Conservation (phyloP, 2,329 filamentous ascomycete genomes). For the Sporothrix inflata region DNA sequence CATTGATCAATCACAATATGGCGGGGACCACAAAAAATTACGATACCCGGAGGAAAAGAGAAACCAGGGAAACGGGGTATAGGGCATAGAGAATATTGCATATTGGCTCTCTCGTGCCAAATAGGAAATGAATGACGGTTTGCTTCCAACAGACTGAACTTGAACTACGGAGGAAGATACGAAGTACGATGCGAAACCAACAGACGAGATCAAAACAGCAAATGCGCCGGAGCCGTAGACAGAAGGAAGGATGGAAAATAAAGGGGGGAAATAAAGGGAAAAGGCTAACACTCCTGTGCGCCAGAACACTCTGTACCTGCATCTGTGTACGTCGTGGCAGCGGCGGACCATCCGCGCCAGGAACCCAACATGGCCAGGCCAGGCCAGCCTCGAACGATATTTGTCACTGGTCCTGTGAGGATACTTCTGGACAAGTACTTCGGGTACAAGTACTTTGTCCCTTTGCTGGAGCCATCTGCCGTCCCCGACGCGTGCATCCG, state of each 20-base stretch:
- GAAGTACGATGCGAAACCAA: conserved; percentile 10
- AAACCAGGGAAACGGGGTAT: neutral
- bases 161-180: neutral
- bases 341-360: neutral
- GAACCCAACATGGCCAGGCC: neutral
- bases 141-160: neutral
- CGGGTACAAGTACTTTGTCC: neutral
- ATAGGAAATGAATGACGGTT: conserved; percentile 11
- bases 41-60: neutral
- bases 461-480: neutral
- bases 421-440: neutral
- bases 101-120: neutral
- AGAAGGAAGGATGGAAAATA: neutral
- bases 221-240: neutral
- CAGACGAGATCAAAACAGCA: conserved; percentile 4
- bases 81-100: neutral
- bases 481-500: conserved; percentile 17
- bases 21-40: conserved; percentile 13
- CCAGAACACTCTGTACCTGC: conserved; percentile 12
- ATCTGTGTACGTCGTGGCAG: neutral
- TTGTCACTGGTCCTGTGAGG: neutral
- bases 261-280: neutral
- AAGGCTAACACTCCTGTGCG: neutral
- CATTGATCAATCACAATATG: conserved; percentile 16
- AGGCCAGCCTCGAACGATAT: neutral